Conservation (phyloP, 75 land plant genomes). For the Selaginella moellendorffii region DNA sequence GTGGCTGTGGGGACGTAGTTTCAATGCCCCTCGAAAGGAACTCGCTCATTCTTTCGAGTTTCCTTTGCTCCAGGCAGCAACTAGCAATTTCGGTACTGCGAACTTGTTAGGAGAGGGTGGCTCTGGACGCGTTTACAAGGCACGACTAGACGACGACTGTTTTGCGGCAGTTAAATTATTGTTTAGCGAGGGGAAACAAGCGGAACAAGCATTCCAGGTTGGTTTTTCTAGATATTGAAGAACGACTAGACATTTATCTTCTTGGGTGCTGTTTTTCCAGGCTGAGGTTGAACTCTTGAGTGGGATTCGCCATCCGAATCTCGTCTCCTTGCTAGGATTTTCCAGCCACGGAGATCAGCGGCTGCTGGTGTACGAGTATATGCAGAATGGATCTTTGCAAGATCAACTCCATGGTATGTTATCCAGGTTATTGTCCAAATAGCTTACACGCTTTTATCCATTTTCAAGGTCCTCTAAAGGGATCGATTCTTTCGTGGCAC, state of each 20-base stretch:
- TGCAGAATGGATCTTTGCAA: constrained; percentile 8
- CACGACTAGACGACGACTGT: constrained; percentile 32
- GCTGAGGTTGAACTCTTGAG: constrained; percentile 61
- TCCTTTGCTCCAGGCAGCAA: constrained; percentile 38
- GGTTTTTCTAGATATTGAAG: too few relatives aligned
- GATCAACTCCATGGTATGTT: constrained; percentile 3
- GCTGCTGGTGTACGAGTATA: constrained; percentile 4
- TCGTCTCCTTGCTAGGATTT: constrained; percentile 19
- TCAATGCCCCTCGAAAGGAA: not conserved
- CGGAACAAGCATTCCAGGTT: constrained; percentile 56
- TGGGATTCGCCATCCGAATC: constrained; percentile 53
- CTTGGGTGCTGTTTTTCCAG: constrained; percentile 44
- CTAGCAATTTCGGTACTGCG: constrained; percentile 39
- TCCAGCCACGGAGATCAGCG: not conserved
- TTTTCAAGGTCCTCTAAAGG: not conserved
- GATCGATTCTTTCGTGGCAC: not conserved
- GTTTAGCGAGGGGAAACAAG: constrained; percentile 20
- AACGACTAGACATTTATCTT: too few relatives aligned
- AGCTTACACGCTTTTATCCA: not conserved
- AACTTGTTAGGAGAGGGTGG: constrained; percentile 64
- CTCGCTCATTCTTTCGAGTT: constrained; percentile 33
- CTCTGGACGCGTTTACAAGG: constrained; percentile 62
- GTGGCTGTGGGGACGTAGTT: not conserved
- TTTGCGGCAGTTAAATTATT: constrained; percentile 58
- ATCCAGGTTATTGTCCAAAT: too few relatives aligned